Evolutionary conservation across 2,329 filamentous ascomycete species (phyloP).

Genomic region (Coniochaeta pulveracea): DNA sequence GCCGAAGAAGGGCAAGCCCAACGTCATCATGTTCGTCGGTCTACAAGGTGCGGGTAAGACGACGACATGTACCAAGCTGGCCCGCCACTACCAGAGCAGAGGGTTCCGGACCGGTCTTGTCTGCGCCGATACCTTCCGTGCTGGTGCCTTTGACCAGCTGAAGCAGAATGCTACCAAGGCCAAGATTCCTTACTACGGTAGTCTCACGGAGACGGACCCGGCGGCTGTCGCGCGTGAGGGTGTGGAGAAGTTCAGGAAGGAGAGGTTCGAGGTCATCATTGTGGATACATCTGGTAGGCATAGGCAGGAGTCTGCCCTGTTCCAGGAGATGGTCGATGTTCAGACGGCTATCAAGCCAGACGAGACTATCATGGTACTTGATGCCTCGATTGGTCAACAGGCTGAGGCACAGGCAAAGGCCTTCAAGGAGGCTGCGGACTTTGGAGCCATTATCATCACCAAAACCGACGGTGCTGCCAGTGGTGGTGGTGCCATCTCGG

Average conservation of each 20-base stretch:
- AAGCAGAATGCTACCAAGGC: conserved; percentile 99
- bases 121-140: conserved; percentile 96
- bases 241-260: conserved; percentile 98
- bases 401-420: conserved; percentile 90
- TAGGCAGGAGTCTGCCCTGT: conserved; percentile 86
- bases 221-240: conserved; percentile 89
- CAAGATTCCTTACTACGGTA: conserved; percentile 98
- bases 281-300: conserved; percentile 95
- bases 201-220: conserved; percentile 90
- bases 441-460: conserved; percentile 97
- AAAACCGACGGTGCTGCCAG: conserved; percentile 96
- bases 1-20: conserved; percentile 89
- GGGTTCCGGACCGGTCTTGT: conserved; percentile 91
- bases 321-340: conserved; percentile 97
- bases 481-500: conserved; percentile 93
- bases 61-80: conserved; percentile 94
- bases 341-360: conserved; percentile 82
- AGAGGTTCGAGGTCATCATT: conserved; percentile 95
- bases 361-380: conserved; percentile 97
- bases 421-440: conserved; percentile 95
- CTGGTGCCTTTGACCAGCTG: conserved; percentile 94
- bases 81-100: conserved; percentile 84
- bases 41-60: conserved; percentile 97
- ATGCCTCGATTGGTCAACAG: conserved; percentile 92
- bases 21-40: conserved; percentile 99